Conservation (phyloP, 1,284 basidiomycete genomes). For the Porogramme epimiltina region DNA sequence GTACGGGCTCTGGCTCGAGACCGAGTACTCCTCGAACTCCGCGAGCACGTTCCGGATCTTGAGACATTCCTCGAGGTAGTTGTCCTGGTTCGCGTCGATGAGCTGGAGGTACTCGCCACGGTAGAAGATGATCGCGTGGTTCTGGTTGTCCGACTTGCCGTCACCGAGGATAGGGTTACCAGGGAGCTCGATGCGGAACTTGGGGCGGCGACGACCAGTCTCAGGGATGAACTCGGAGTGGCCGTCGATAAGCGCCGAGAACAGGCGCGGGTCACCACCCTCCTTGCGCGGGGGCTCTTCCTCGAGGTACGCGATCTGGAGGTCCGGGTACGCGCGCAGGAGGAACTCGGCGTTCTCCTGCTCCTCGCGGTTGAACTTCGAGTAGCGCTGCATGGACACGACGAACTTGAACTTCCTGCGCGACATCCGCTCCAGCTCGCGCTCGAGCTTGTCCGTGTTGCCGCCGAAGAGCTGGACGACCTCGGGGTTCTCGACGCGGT, state of each 20-base stretch:
- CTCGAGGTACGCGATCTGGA: constrained; percentile 98
- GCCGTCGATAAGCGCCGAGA: constrained; percentile 96
- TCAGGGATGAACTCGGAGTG: constrained; percentile 95
- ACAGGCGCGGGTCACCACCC: constrained; percentile 93
- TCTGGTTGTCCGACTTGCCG: constrained; percentile 99
- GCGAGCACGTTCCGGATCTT: constrained; percentile 99
- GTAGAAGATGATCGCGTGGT: constrained; percentile 99
- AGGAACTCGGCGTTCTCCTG: constrained; percentile 99
- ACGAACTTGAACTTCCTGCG: constrained; percentile 99
- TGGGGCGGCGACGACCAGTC: constrained; percentile 88
- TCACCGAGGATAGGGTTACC: constrained; percentile 99
- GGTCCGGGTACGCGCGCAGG: constrained; percentile 96
- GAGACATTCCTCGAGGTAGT: constrained; percentile 99
- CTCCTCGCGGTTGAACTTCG: constrained; percentile 99
- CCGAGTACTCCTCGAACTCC: constrained; percentile 95
- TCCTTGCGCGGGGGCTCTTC: constrained; percentile 95
- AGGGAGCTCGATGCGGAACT: constrained; percentile 98
- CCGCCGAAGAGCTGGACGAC: constrained; percentile 97
- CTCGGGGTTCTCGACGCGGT: constrained; percentile 99
- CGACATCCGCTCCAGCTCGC: constrained; percentile 97
- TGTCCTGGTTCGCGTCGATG: constrained; percentile 99
- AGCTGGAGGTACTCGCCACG: constrained; percentile 98
- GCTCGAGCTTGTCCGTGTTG: constrained; percentile 96
- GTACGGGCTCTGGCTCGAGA: constrained; percentile 90
- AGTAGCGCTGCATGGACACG: constrained; percentile 99